Evolutionary conservation across 345 rosid genomes (phyloP), one percentile per base, ranked within the genome.

Genomic region (Ceriops zippeliana): DNA sequence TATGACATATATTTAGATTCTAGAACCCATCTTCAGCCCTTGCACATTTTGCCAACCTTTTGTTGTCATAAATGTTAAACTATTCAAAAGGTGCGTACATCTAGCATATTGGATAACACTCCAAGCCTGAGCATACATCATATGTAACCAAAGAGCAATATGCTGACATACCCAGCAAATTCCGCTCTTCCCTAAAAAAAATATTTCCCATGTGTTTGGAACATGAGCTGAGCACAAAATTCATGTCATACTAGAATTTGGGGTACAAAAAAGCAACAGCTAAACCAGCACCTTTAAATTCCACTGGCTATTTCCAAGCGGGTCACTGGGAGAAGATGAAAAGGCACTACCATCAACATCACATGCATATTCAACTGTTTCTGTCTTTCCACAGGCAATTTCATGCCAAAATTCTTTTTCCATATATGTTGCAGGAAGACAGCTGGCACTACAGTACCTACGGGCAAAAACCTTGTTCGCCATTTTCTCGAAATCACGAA

Each of bases 311-410:
- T 74, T 85, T 82, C 99, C 99, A 71, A 96, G 95, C 1, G 85
- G 91, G 79, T 96, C 99, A 72, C 74, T 71, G 69, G 89, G 83
- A 76, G 88, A 86, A 69, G 96, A 92, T 76, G 99, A 96, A 81
- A 96, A 96, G 73, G 99, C 99, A 75, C 91, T 92, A 68, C 99
- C 99, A 75, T 96, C 99, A 82, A 96, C 99, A 83, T 96, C 98
- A 69, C 99, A 96, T 52, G 99, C 99, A 89, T 96, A 96, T 83
- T 96, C 99, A 81, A 96, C 99, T 64, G 88, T 77, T 82, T 96
- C 99, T 63, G 88, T 89, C 90, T 86, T 96, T 78, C 99, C 99
- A 81, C 84, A 79, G 17, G 91, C 86, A 79, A 96, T 92, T 86
- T 96, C 98, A 76, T 89, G 79, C 99, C 99, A 96, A 85, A 96